A percentile compares a stretch with the other conserved stretches of the same genome.
These are phyloP conservation scores for Hymenoscyphus occultus DNA, from an alignment of 2,329 filamentous ascomycete species.

Conservation along the genomic window DNA sequence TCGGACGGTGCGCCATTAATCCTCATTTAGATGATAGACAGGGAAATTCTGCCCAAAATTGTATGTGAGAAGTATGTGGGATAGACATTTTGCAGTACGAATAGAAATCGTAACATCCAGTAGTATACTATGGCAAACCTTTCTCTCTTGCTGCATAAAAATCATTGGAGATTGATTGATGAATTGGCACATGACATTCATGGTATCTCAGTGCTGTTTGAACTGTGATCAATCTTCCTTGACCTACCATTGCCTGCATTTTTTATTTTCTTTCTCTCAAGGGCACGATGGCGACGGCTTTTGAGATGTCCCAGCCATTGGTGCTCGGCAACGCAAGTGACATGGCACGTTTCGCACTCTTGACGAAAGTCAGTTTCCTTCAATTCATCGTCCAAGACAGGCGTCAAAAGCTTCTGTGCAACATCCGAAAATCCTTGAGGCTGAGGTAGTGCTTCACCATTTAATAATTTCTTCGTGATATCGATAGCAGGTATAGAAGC, in stretches of 20 bases:
- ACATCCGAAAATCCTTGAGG: slow-evolving; percentile 55
- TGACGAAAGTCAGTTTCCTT: slow-evolving; percentile 48
- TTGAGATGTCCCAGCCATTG: slow-evolving; percentile 47
- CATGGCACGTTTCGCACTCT: slow-evolving; percentile 72
- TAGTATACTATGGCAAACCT: neutral
- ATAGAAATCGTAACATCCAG: neutral
- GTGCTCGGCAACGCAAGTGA: slow-evolving; percentile 55
- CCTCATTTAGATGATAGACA: neutral
- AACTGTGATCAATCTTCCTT: slow-evolving; percentile 11
- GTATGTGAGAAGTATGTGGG: neutral
- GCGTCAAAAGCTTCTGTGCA: slow-evolving; percentile 55
- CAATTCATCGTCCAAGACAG: slow-evolving; percentile 44
- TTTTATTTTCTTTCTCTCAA: slow-evolving; percentile 30
- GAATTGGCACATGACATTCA: slow-evolving; percentile 6
- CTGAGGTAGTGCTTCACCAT: slow-evolving; percentile 41
- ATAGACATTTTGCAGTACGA: neutral
- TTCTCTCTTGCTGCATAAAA: neutral
- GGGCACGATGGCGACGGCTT: slow-evolving; percentile 41
- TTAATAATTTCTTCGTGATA: slow-evolving; percentile 63
- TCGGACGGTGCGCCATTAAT: neutral
- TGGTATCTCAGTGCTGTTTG: slow-evolving; percentile 7
- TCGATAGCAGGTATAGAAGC: slow-evolving; percentile 64
- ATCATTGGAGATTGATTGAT: neutral
- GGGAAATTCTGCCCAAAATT: neutral
- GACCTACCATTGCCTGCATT: slow-evolving; percentile 22